Evolutionary conservation across 1,139 yeast species (phyloP).

Genomic region (Pichia sp.): DNA sequence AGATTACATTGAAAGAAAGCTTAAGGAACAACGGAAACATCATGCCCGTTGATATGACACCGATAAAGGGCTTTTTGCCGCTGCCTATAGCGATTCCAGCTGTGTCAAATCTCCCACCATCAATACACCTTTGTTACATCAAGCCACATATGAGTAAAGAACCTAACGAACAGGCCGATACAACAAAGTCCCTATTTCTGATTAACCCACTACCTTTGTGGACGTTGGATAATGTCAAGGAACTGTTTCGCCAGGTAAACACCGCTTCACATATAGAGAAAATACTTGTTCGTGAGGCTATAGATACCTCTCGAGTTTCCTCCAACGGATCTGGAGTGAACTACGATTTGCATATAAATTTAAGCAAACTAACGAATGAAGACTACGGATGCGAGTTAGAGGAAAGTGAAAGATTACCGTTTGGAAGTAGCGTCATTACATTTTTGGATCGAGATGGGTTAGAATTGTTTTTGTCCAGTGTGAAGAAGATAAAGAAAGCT

Average conservation of each 20-base stretch:
- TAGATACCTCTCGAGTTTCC: constrained; percentile 12
- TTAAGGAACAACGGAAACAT: neutral
- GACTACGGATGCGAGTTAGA: constrained; percentile 34
- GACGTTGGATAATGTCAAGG: constrained; percentile 48
- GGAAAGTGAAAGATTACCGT: constrained; percentile 45
- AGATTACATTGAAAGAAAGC: no score
- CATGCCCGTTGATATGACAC: neutral
- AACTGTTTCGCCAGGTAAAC: constrained; percentile 55
- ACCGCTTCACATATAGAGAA: constrained; percentile 35
- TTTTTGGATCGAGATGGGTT: constrained; percentile 75
- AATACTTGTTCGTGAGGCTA: constrained; percentile 12
- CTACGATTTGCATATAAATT: constrained; percentile 51
- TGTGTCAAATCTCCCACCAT: constrained; percentile 17
- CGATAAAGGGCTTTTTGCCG: constrained; percentile 52
- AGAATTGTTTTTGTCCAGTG: constrained; percentile 50
- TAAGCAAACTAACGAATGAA: constrained; percentile 58
- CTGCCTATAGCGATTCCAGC: constrained; percentile 43
- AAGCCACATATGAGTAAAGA: constrained; percentile 53
- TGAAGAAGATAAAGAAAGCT: constrained; percentile 15
- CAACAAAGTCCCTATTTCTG: constrained; percentile 55
- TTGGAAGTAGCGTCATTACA: constrained; percentile 66
- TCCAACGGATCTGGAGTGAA: constrained; percentile 23
- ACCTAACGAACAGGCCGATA: constrained; percentile 26
- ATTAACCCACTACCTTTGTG: constrained; percentile 72
- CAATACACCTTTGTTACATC: constrained; percentile 50